Evolutionary conservation across 2,329 filamentous ascomycete species (phyloP).

Genomic region (Polytolypa hystricis): DNA sequence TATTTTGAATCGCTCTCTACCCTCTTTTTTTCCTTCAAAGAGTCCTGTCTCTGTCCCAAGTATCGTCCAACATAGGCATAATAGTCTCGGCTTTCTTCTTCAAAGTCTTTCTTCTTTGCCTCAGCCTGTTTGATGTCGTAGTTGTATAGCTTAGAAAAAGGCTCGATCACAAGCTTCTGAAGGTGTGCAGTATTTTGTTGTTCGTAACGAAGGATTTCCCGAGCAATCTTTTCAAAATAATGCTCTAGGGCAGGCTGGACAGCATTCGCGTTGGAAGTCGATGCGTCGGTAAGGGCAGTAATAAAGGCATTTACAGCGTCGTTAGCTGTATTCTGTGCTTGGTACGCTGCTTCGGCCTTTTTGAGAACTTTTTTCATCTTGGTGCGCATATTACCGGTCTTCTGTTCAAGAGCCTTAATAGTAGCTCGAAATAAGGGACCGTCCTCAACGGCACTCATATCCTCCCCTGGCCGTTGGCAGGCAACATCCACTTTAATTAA

Average conservation of each 20-base stretch:
- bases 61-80: slow-evolving; percentile 93
- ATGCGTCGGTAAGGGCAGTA: slow-evolving; percentile 75
- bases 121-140: slow-evolving; percentile 97
- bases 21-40: slow-evolving; percentile 93
- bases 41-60: slow-evolving; percentile 91
- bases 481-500: slow-evolving; percentile 74
- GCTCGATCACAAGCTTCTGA: slow-evolving; percentile 90
- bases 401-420: slow-evolving; percentile 91
- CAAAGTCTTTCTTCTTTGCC: slow-evolving; percentile 92
- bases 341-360: slow-evolving; percentile 78
- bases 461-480: slow-evolving; percentile 73
- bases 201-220: slow-evolving; percentile 81
- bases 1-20: slow-evolving; percentile 94
- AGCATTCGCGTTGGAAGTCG: slow-evolving; percentile 83
- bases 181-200: slow-evolving; percentile 72
- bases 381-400: slow-evolving; percentile 83
- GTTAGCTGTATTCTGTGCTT: slow-evolving; percentile 72
- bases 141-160: slow-evolving; percentile 80
- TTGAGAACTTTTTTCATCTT: slow-evolving; percentile 96
- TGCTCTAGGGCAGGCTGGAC: slow-evolving; percentile 96
- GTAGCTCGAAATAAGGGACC: slow-evolving; percentile 92
- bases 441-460: slow-evolving; percentile 76
- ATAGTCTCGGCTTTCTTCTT: slow-evolving; percentile 97
- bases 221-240: slow-evolving; percentile 94
- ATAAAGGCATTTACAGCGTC: slow-evolving; percentile 74